A percentile compares a stretch with the other conserved stretches of the same genome.
phyloP scores from a whole-genome alignment of 2,329 filamentous ascomycete species.

The Claviceps citrina region DNA sequence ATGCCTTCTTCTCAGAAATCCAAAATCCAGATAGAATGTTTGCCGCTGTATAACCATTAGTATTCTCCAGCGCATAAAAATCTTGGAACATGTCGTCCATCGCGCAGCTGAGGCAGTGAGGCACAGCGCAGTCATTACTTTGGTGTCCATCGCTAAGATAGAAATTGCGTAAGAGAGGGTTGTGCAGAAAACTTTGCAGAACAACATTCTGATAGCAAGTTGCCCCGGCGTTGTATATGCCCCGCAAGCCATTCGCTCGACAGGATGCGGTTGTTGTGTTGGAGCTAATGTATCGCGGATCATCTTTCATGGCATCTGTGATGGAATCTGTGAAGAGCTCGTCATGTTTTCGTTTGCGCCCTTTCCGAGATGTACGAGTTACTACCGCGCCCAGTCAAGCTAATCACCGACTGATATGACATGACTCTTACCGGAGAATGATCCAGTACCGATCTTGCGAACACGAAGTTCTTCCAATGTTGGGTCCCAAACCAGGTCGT shows the following conservation, averaged over 20 bases:
- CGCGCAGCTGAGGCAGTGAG: slow-evolving; percentile 51
- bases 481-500: slow-evolving; percentile 71
- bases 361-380: slow-evolving; percentile 16
- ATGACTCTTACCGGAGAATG: slow-evolving; percentile 41
- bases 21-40: slow-evolving; percentile 81
- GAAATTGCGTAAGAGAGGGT: slow-evolving; percentile 79
- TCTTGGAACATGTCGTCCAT: slow-evolving; percentile 63
- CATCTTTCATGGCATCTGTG: slow-evolving; percentile 48
- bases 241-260: slow-evolving; percentile 72
- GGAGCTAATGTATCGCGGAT: slow-evolving; percentile 58
- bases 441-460: slow-evolving; percentile 51
- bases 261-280: slow-evolving; percentile 74
- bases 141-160: slow-evolving; percentile 86
- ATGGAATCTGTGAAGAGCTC: slow-evolving; percentile 49
- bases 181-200: slow-evolving; percentile 83
- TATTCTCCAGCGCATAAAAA: slow-evolving; percentile 57
- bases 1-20: slow-evolving; percentile 62
- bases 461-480: slow-evolving; percentile 62
- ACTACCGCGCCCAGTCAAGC: background rate
- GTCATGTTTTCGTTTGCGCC: slow-evolving; percentile 61
- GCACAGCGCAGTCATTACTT: slow-evolving; percentile 51
- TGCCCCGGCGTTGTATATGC: slow-evolving; percentile 94
- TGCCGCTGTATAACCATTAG: slow-evolving; percentile 79
- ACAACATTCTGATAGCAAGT: slow-evolving; percentile 98
- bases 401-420: background rate